Evolutionary conservation across 768 basidiomycete species (phyloP), one percentile per base, ranked within the genome.

Genomic region (Phaffia australis): DNA sequence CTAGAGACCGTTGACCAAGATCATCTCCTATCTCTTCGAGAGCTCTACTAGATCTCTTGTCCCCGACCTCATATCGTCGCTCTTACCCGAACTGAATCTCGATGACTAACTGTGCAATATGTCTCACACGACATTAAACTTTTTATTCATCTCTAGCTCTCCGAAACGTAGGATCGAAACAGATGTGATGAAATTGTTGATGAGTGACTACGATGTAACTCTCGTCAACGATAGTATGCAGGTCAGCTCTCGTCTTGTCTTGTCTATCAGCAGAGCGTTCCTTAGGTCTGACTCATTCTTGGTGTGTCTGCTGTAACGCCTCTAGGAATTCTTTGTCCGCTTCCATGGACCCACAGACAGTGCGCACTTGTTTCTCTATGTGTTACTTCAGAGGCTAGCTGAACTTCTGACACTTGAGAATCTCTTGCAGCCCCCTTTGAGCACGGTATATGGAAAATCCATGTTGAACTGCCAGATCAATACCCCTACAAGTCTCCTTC

Each of bases 361-460:
- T 94, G 78, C 75, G 89, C 79, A 35, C 49, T 47, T 51, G 29
- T 25, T 58, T 49, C 30, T 64, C 18, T 29, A 57, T 23, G 15
- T 42, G 2, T 29, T 35, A 25, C 27, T 30, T 35, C 25, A 8
- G 19, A 49, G n/a, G 48, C 16, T 25, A 7, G 4, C 15, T 35
- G 9, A 29, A 29, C 50, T 27, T 19, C 25, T 19, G 11, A 50
- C 30, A 27, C 6, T 42, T 4, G 58, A 66, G 69, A 65, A 59
- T 35, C 16, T 32, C 25, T 51, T 30, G 14, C 63, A 97, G 94
- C 95, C 65, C 94, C 94, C 7, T 98, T 98, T 74, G 85, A 88
- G n/a, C 88, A 89, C 50, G 95, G 95, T 48, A 87, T 92, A 63
- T 99, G 95, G 95, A 95, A 94, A 83, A 93, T 99, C 69, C 95